Evolutionary conservation across 805 yeast genomes (phyloP).

Genomic region (Saccharomycopsis fibuligera): DNA sequence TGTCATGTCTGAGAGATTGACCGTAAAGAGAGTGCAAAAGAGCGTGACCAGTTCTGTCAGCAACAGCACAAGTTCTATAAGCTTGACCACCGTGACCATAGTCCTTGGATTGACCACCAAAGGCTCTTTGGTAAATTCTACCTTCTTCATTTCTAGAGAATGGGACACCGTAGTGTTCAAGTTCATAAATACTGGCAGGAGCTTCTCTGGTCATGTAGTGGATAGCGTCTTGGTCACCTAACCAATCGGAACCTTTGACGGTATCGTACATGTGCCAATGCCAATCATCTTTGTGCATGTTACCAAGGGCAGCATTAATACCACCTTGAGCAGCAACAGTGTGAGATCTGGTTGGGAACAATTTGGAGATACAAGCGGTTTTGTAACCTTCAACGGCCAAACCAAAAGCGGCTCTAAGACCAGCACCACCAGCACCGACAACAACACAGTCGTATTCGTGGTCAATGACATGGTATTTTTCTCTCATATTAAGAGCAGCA

Average conservation of each 20-base stretch:
- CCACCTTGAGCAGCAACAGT: slow-evolving; percentile 99
- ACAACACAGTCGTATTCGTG: slow-evolving; percentile 98
- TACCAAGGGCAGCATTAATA: slow-evolving; percentile 96
- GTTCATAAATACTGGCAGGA: slow-evolving; percentile 88
- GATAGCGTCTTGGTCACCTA: slow-evolving; percentile 98
- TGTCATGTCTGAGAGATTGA: slow-evolving; percentile 92
- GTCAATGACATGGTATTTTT: slow-evolving; percentile 87
- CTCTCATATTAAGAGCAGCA: slow-evolving; percentile 49
- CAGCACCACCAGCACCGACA: slow-evolving; percentile 99
- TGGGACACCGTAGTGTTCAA: slow-evolving; percentile 98
- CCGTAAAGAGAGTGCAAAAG: slow-evolving; percentile 93
- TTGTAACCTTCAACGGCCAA: slow-evolving; percentile 94
- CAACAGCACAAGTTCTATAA: slow-evolving; percentile 98
- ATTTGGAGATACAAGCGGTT: slow-evolving; percentile 94
- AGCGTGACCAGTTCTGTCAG: slow-evolving; percentile 99
- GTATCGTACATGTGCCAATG: slow-evolving; percentile 99
- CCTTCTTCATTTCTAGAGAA: slow-evolving; percentile 97
- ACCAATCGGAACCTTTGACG: slow-evolving; percentile 98
- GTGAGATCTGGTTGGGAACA: slow-evolving; percentile 97
- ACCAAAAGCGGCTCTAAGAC: slow-evolving; percentile 97
- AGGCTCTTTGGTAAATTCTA: slow-evolving; percentile 95
- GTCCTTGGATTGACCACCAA: slow-evolving; percentile 95
- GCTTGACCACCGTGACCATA: slow-evolving; percentile 99
- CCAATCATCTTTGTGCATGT: slow-evolving; percentile 98
- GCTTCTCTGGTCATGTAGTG: slow-evolving; percentile 99